Evolutionary conservation across 2,329 filamentous ascomycete genomes (phyloP).

Genomic region (Aspergillus proliferans): DNA sequence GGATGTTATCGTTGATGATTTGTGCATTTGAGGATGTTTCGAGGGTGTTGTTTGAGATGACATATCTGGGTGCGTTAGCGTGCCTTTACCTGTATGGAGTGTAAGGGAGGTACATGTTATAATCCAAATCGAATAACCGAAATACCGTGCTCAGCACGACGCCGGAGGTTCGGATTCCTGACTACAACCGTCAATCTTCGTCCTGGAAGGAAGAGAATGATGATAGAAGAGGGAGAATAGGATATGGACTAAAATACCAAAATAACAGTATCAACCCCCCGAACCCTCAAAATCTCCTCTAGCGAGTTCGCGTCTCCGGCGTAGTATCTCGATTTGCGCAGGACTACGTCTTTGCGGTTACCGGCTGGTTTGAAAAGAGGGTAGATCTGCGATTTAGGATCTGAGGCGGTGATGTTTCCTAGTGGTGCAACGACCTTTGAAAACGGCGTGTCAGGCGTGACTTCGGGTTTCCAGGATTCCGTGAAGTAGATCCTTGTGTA

Average conservation of each 20-base stretch:
- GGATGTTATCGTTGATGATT: neutral
- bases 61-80: neutral
- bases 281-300: slow-evolving; percentile 2
- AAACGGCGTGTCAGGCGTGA: neutral
- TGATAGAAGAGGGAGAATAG: neutral
- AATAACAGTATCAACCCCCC: neutral
- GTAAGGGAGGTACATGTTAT: slow-evolving; percentile 2
- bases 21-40: neutral
- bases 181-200: neutral
- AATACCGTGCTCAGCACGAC: slow-evolving; percentile 3
- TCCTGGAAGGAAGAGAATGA: neutral
- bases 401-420: slow-evolving; percentile 2
- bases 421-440: neutral
- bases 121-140: slow-evolving; percentile 5
- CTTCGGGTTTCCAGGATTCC: neutral
- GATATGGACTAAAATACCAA: neutral
- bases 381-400: neutral
- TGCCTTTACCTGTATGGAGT: neutral
- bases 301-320: slow-evolving; percentile 4
- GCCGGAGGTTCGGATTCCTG: slow-evolving; percentile 2
- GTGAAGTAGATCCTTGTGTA: slow-evolving; percentile 5
- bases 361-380: neutral
- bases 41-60: neutral
- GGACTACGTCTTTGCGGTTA: slow-evolving; percentile 1
- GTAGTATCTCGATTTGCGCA: slow-evolving; percentile 4